Evolutionary conservation across 2,329 filamentous ascomycete genomes (phyloP).

Genomic region (Pseudocercospora fijiensis): DNA sequence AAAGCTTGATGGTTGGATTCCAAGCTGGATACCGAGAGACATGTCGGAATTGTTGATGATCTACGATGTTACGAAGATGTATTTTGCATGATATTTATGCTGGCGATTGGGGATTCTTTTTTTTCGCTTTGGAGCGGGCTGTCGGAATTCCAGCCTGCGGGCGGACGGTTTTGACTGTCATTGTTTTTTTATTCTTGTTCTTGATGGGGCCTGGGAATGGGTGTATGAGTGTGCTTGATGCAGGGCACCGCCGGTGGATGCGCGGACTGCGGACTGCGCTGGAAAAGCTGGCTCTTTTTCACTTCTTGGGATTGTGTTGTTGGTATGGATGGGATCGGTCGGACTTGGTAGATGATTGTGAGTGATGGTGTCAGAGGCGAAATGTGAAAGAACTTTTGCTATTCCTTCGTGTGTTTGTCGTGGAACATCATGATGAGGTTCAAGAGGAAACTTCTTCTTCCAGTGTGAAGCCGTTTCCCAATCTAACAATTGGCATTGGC

Average conservation of each 20-base stretch:
- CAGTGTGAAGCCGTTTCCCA: background rate
- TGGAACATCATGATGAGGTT: too few relatives aligned
- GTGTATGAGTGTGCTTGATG: background rate
- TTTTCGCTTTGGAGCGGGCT: conserved; percentile 6
- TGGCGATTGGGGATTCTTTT: background rate
- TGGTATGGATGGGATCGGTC: background rate
- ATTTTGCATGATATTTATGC: conserved; percentile 9
- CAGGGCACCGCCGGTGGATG: background rate
- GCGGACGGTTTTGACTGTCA: background rate
- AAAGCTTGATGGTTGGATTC: background rate
- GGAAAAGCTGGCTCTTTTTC: conserved; percentile 3
- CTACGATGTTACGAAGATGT: conserved; percentile 9
- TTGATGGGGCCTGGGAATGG: background rate
- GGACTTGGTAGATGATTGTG: conserved; percentile 4
- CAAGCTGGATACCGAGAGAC: background rate
- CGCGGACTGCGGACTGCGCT: background rate
- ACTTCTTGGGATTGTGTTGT: background rate
- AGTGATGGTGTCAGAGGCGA: background rate
- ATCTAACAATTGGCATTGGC: too few relatives aligned
- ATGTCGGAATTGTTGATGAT: conserved; percentile 8
- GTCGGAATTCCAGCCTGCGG: background rate
- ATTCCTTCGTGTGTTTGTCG: background rate
- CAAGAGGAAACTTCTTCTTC: background rate
- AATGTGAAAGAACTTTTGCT: background rate
- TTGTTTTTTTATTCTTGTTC: background rate